A percentile compares a stretch with the other conserved stretches of the same genome.
Conservation (phyloP, 305 asterid genomes). For the Withania somnifera region DNA sequence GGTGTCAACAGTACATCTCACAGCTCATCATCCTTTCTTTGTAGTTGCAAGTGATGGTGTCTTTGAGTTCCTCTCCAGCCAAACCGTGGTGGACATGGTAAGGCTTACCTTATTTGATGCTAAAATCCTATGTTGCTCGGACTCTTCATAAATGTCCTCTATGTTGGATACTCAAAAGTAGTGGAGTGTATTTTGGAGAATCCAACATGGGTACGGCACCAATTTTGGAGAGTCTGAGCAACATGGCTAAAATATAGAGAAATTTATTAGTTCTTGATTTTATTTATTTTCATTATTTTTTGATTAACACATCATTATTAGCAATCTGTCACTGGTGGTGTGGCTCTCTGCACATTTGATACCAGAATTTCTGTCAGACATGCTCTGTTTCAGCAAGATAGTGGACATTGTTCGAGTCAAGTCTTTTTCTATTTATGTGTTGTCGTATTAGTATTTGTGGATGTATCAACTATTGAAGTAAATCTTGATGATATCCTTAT, state of each 20-base stretch:
- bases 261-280: neutral
- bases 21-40: conserved; percentile 58
- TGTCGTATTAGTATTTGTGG: neutral
- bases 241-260: neutral
- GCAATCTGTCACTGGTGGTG: neutral
- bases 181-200: no score
- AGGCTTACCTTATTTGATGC: neutral
- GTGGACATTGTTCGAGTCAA: neutral
- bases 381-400: neutral
- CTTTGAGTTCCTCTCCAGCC: conserved; percentile 82
- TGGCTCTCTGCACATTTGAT: neutral
- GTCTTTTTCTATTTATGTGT: neutral
- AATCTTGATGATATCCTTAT: neutral
- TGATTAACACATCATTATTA: neutral
- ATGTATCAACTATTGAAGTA: neutral
- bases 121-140: no score
- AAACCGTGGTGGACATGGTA: conserved; percentile 91
- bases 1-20: conserved; percentile 57
- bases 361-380: neutral
- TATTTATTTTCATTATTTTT: neutral
- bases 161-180: no score
- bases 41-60: conserved; percentile 92
- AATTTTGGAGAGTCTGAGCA: no score
- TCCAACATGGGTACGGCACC: no score
- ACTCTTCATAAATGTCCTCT: no score